These are phyloP conservation scores for Diaporthe sp. DNA, from an alignment of 2,329 filamentous ascomycete genomes.

Conservation along the genomic window DNA sequence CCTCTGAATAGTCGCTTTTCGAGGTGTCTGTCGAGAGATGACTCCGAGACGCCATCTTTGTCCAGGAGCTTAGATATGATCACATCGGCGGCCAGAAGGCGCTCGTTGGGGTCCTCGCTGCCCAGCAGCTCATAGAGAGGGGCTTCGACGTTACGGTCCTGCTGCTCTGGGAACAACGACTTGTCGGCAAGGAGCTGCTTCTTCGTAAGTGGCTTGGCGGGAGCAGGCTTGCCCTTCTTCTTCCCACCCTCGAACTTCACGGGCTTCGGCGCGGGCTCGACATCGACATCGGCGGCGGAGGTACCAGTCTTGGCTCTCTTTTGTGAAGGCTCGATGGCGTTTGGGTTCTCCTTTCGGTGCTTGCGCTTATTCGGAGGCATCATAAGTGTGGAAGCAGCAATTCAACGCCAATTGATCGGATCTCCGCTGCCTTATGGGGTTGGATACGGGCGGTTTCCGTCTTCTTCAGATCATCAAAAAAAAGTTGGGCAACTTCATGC, in stretches of 20 bases:
- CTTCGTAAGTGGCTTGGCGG: conserved; percentile 41
- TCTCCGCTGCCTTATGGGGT: not conserved
- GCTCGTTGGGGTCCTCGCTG: conserved; percentile 66
- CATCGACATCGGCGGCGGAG: conserved; percentile 34
- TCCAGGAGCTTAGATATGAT: conserved; percentile 67
- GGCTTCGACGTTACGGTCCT: conserved; percentile 68
- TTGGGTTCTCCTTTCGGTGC: conserved; percentile 34
- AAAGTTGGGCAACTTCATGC: conserved; percentile 27
- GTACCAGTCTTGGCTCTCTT: conserved; percentile 39
- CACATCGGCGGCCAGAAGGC: conserved; percentile 67
- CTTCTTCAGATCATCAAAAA: conserved; percentile 12
- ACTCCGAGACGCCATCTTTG: conserved; percentile 60
- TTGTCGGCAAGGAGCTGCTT: conserved; percentile 49
- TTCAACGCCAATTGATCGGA: not conserved
- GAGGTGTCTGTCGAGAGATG: conserved; percentile 67
- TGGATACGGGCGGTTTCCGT: not conserved
- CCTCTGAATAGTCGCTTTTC: conserved; percentile 83
- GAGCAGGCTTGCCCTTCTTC: conserved; percentile 26
- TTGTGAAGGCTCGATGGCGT: conserved; percentile 32
- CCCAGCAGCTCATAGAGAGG: conserved; percentile 70
- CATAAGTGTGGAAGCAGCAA: not conserved
- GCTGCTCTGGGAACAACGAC: conserved; percentile 63
- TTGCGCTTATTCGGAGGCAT: conserved; percentile 37
- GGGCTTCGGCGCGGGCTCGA: conserved; percentile 38
- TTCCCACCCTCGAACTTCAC: conserved; percentile 30